Conservation (phyloP, 2,329 filamentous ascomycete species). For the Beauveria caledonica region DNA sequence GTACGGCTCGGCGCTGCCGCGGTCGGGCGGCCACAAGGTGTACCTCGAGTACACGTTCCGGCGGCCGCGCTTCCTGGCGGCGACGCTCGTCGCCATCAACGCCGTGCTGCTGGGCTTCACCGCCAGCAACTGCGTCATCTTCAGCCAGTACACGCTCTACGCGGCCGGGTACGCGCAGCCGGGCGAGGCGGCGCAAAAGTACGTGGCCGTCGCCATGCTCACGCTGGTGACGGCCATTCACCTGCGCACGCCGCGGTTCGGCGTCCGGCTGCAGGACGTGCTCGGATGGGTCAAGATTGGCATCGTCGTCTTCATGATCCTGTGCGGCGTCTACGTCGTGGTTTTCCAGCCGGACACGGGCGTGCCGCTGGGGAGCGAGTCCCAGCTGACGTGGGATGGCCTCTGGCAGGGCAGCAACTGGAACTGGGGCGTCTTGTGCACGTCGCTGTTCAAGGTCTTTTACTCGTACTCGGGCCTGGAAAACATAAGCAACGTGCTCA, state of each 20-base stretch:
- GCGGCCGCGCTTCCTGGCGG: slow-evolving; percentile 54
- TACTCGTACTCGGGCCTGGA: slow-evolving; percentile 61
- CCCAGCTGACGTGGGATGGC: slow-evolving; percentile 36
- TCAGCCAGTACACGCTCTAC: slow-evolving; percentile 57
- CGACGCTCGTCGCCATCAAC: slow-evolving; percentile 54
- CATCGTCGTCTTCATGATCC: slow-evolving; percentile 51
- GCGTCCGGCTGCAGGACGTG: slow-evolving; percentile 51
- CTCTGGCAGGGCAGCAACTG: slow-evolving; percentile 59
- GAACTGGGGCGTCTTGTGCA: slow-evolving; percentile 61
- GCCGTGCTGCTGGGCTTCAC: slow-evolving; percentile 59
- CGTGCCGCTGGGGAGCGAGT: neutral
- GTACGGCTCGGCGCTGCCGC: slow-evolving; percentile 62
- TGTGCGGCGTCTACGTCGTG: slow-evolving; percentile 53
- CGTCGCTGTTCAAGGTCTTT: slow-evolving; percentile 59
- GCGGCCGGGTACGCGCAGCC: slow-evolving; percentile 41
- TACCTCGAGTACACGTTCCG: slow-evolving; percentile 64
- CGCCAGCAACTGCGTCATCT: slow-evolving; percentile 62
- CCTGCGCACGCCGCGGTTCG: slow-evolving; percentile 46
- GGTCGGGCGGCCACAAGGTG: slow-evolving; percentile 61
- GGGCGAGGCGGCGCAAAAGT: slow-evolving; percentile 43
- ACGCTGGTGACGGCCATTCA: slow-evolving; percentile 51
- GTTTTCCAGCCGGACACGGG: slow-evolving; percentile 29
- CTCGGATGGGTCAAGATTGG: slow-evolving; percentile 57
- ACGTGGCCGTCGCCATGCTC: slow-evolving; percentile 48
- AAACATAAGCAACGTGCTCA: slow-evolving; percentile 63